A percentile compares a stretch with the other conserved stretches of the same genome.
These are phyloP conservation scores for Lonicera japonica DNA, from an alignment of 129 eudicot genomes.

Conservation along the genomic window DNA sequence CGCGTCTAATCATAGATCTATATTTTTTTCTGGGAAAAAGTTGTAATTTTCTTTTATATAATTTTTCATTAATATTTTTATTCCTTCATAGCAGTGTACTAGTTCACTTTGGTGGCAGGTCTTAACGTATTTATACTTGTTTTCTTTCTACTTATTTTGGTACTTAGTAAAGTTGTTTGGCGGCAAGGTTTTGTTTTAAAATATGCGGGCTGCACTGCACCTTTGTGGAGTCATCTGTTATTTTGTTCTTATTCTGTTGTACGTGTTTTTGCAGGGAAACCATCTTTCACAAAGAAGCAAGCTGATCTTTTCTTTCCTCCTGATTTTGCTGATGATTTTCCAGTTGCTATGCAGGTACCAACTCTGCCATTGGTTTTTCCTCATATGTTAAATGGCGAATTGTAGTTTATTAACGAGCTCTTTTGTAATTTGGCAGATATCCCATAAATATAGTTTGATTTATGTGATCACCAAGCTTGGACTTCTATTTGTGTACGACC, in stretches of 20 bases:
- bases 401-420: slow-evolving; percentile 3
- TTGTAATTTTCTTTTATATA: background rate
- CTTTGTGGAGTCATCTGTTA: background rate
- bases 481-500: slow-evolving; percentile 89
- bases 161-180: background rate
- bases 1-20: background rate
- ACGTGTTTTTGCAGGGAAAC: slow-evolving; percentile 53
- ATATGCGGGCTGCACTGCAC: background rate
- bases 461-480: slow-evolving; percentile 99
- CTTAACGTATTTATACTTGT: background rate
- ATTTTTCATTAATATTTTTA: background rate
- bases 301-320: slow-evolving; percentile 99
- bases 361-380: background rate
- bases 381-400: background rate
- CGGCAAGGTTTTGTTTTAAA: background rate
- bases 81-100: slow-evolving; percentile 4
- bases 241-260: background rate
- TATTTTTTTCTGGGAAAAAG: background rate
- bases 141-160: background rate
- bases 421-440: slow-evolving; percentile 50
- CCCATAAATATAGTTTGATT: slow-evolving; percentile 83
- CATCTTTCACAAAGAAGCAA: slow-evolving; percentile 86
- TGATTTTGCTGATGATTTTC: slow-evolving; percentile 94
- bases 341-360: slow-evolving; percentile 96
- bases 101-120: background rate